Base-by-base conservation (phyloP, 2,329 filamentous ascomycete species). In the Cercospora sesami region DNA sequence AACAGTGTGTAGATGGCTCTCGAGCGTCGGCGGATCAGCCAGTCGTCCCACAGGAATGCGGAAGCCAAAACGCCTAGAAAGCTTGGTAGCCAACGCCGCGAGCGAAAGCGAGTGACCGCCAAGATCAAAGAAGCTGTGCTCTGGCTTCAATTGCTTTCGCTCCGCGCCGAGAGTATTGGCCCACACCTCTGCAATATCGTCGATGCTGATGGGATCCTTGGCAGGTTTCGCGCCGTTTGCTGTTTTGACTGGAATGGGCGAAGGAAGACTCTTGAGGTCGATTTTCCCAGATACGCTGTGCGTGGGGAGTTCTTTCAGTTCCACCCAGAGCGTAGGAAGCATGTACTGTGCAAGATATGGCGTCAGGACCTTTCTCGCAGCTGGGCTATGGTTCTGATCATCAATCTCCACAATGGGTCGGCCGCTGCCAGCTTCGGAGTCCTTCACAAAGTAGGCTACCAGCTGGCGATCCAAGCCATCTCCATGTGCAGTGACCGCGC, bases 91-190 rank as follows among this genome's bases (percentile, higher is more conserved):
- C 28, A 94, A 84, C 68, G 93, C 90, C 0, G 91, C 91, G n/a
- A 94, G 85, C 1, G 88, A 88, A 63, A 94, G 81, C 0, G 91
- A 93, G 78, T 94, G 91, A 0, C 91, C 91, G 39, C 91, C 91
- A 1, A 94, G 82, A 68, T 94, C 91, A 76, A 94, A 94, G 79
- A 94, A 94, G 77, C 89, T 90, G 77, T 92, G 89, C 69, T 91
- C 88, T 1, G 86, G 75, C 63, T 89, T 90, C 26, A 94, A 86
- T 21, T 86, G 83, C 48, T 80, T 84, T 9, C 83, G 80, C 0
- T 90, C 85, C n/a, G 90, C 85, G 69, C 89, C 88, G 14, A 94
- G 83, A 28, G 89, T 86, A 2, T 87, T 83, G 2, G 91, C 89
- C 91, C 91, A 94, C 64, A 90, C 84, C 72, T 89, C 86, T 14